Evolutionary conservation across 306 rosid genomes (phyloP).

Genomic region (Lablab purpureus): DNA sequence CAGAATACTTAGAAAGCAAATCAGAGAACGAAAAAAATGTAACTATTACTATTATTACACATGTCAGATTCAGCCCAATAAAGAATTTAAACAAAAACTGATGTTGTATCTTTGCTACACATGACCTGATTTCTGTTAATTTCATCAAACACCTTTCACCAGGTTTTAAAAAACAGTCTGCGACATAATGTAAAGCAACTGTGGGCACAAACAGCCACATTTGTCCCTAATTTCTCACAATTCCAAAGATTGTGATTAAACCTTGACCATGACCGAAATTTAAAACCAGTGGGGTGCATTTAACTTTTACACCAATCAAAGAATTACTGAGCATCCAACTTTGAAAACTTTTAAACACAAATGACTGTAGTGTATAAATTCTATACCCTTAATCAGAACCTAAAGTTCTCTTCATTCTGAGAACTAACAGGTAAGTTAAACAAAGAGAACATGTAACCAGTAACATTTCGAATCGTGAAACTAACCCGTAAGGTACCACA

Average conservation of each 20-base stretch:
- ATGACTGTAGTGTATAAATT: not conserved
- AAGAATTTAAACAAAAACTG: not conserved
- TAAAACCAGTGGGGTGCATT: not conserved
- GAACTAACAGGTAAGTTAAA: not conserved
- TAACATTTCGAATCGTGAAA: not conserved
- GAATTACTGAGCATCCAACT: not conserved
- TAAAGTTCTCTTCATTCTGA: not conserved
- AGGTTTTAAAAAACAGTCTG: not conserved
- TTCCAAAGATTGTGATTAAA: not conserved
- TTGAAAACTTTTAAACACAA: not conserved
- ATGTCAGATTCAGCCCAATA: not conserved
- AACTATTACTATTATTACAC: not conserved
- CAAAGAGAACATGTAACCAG: not conserved
- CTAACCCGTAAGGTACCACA: not conserved
- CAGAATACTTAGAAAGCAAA: conserved; percentile 21
- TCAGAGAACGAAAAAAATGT: conserved; percentile 5
- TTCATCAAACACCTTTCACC: conserved; percentile 20
- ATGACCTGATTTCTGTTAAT: conserved; percentile 10
- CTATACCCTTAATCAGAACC: not conserved
- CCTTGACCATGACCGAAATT: not conserved
- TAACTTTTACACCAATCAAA: conserved; percentile 14
- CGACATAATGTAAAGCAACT: not conserved
- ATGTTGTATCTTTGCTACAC: not conserved
- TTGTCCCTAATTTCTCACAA: not conserved
- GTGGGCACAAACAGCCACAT: not conserved